These are phyloP conservation scores for Populus hybrid DNA, from an alignment of 441 rosid species.

Conservation along the genomic window DNA sequence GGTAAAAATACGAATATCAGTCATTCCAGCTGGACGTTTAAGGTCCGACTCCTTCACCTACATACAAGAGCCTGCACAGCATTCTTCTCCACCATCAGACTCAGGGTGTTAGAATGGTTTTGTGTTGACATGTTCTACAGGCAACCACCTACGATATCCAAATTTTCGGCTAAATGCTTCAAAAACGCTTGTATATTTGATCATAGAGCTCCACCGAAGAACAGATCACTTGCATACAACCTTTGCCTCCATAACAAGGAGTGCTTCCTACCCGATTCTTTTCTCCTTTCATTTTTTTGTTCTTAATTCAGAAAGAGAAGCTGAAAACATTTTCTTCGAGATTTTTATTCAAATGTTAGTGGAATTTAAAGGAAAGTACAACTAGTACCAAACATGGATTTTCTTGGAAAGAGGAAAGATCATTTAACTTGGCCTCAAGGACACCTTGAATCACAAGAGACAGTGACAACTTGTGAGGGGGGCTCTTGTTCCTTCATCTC, in stretches of 20 bases:
- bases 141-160: too few species aligned
- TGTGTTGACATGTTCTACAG: too few species aligned
- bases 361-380: neutral
- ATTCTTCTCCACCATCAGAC: too few species aligned
- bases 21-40: too few species aligned
- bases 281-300: neutral
- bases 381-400: neutral
- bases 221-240: neutral
- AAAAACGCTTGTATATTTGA: too few species aligned
- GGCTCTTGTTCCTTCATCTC: constrained; percentile 38
- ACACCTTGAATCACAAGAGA: constrained; percentile 27
- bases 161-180: too few species aligned
- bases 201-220: too few species aligned
- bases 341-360: neutral
- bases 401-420: neutral
- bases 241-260: neutral
- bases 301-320: neutral
- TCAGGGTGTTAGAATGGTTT: too few species aligned
- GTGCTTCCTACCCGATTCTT: neutral
- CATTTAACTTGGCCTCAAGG: constrained; percentile 8
- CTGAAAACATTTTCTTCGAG: neutral
- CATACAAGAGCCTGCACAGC: too few species aligned
- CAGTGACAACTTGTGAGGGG: constrained; percentile 26
- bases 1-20: too few species aligned
- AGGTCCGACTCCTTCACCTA: too few species aligned